phyloP scores from a whole-genome alignment of 768 basidiomycete species.

The Pleurotus giganteus region DNA sequence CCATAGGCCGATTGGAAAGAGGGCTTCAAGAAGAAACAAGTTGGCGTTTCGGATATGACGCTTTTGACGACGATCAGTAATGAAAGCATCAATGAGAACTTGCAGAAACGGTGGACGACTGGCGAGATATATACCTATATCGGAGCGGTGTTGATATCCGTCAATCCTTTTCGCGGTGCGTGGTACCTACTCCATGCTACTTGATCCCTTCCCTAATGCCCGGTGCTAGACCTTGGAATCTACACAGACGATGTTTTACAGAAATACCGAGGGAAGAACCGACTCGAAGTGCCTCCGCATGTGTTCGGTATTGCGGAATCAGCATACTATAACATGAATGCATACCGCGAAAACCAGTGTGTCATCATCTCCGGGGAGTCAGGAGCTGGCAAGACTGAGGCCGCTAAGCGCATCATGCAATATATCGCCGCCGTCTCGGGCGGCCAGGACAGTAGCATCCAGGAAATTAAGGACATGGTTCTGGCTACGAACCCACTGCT shows the following conservation, averaged over 20 bases:
- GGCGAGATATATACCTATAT: slow-evolving; percentile 99
- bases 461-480: slow-evolving; percentile 99
- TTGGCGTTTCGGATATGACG: slow-evolving; percentile 99
- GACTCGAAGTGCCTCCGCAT: slow-evolving; percentile 96
- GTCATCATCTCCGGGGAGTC: slow-evolving; percentile 99
- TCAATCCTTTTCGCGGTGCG: slow-evolving; percentile 94
- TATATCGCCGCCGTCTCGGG: slow-evolving; percentile 98
- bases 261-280: slow-evolving; percentile 93
- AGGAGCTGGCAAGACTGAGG: slow-evolving; percentile 98
- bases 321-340: slow-evolving; percentile 98
- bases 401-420: slow-evolving; percentile 99
- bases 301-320: slow-evolving; percentile 97
- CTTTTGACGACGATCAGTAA: slow-evolving; percentile 95
- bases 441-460: slow-evolving; percentile 84
- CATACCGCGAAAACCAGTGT: slow-evolving; percentile 99
- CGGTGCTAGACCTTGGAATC: slow-evolving; percentile 82
- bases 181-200: background rate
- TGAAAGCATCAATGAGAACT: slow-evolving; percentile 95
- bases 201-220: slow-evolving; percentile 10
- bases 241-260: slow-evolving; percentile 89
- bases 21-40: slow-evolving; percentile 99
- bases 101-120: slow-evolving; percentile 94
- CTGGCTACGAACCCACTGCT: slow-evolving; percentile 95
- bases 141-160: slow-evolving; percentile 97
- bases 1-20: slow-evolving; percentile 97